Evolutionary conservation across 192 early-diverging fungal genomes (phyloP).

Genomic region (Mortierella alpina): DNA sequence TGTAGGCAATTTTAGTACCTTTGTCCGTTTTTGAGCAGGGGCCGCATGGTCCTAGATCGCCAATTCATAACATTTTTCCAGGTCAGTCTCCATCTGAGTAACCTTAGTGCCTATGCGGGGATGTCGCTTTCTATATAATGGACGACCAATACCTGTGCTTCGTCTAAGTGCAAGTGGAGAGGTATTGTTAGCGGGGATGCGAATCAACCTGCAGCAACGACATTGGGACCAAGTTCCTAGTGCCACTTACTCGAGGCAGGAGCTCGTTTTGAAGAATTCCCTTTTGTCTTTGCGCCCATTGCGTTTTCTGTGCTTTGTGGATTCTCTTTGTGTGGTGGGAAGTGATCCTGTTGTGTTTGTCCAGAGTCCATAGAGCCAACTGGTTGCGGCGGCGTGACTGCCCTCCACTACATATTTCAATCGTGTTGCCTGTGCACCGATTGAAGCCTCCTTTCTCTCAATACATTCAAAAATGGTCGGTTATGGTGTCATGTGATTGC

Average conservation of each 20-base stretch:
- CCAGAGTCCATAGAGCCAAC: not conserved
- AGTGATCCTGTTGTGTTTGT: slow-evolving; percentile 17
- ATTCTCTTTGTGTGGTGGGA: not conserved
- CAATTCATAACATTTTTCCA: not conserved
- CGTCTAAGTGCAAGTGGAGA: slow-evolving; percentile 8
- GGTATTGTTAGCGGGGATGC: not conserved
- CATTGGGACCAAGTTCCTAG: too few species aligned
- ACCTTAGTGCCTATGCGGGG: not conserved
- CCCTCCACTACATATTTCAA: too few species aligned
- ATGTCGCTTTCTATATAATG: not conserved
- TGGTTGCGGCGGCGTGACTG: slow-evolving; percentile 11
- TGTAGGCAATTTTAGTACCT: slow-evolving; percentile 2
- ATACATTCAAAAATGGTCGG: slow-evolving; percentile 41
- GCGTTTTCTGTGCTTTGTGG: not conserved
- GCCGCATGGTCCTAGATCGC: slow-evolving; percentile 19
- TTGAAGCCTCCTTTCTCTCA: slow-evolving; percentile 35
- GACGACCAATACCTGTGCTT: slow-evolving; percentile 24
- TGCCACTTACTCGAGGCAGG: slow-evolving; percentile 19
- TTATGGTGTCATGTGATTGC: slow-evolving; percentile 29
- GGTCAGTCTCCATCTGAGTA: too few species aligned
- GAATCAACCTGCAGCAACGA: not conserved
- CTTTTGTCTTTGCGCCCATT: slow-evolving; percentile 45
- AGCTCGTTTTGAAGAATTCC: slow-evolving; percentile 25
- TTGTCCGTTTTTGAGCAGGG: slow-evolving; percentile 33
- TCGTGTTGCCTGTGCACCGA: too few species aligned